Evolutionary conservation across 2,329 filamentous ascomycete species (phyloP).

Genomic region (Thelonectria discophora): DNA sequence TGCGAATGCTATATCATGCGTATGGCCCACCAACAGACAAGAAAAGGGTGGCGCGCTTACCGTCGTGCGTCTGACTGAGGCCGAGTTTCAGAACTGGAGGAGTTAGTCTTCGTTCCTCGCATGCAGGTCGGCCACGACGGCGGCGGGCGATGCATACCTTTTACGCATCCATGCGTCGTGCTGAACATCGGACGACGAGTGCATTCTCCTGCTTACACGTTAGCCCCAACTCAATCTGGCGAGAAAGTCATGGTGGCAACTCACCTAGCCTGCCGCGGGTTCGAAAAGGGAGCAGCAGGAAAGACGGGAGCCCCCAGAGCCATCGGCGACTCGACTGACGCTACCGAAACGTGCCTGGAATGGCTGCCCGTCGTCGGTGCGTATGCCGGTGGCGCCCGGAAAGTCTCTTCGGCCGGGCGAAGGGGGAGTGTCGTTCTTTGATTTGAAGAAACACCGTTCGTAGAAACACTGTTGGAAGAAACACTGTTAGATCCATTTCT

Average conservation of each 20-base stretch:
- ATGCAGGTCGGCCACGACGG: background rate
- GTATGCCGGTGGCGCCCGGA: conserved; percentile 35
- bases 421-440: conserved; percentile 34
- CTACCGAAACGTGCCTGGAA: conserved; percentile 45
- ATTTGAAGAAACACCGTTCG: conserved; percentile 51
- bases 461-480: too few species aligned
- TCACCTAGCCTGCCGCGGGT: conserved; percentile 40
- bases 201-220: conserved; percentile 33
- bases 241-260: background rate
- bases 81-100: conserved; percentile 26
- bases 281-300: conserved; percentile 32
- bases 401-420: conserved; percentile 38
- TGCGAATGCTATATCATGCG: conserved; percentile 11
- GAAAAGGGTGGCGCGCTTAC: conserved; percentile 23
- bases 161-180: conserved; percentile 34
- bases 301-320: conserved; percentile 21
- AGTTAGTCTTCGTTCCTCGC: conserved; percentile 18
- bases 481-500: too few species aligned
- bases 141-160: conserved; percentile 28
- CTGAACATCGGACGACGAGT: conserved; percentile 33
- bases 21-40: background rate
- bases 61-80: conserved; percentile 34
- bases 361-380: conserved; percentile 32
- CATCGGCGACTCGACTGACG: conserved; percentile 45
- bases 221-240: conserved; percentile 6